phyloP scores from a whole-genome alignment of 2,329 filamentous ascomycete genomes.

The Xylaria sp. region DNA sequence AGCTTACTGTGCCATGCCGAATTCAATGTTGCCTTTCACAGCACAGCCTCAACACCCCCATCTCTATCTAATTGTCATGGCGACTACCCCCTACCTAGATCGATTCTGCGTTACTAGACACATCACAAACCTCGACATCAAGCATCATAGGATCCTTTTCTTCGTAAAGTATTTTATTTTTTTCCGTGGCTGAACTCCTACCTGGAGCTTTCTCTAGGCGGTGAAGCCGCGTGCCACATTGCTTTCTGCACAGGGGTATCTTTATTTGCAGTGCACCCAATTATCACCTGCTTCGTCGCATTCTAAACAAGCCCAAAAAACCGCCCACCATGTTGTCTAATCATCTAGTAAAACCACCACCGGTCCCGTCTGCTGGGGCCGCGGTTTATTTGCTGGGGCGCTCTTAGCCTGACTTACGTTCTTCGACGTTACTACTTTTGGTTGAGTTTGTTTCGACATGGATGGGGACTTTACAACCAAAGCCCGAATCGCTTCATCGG shows the following conservation, averaged over 20 bases:
- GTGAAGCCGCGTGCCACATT: constrained; percentile 16
- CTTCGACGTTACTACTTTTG: constrained; percentile 39
- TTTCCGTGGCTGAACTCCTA: constrained; percentile 1
- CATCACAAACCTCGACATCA: constrained; percentile 13
- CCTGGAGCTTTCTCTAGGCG: not conserved
- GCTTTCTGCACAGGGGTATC: constrained; percentile 31
- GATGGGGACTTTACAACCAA: constrained; percentile 48
- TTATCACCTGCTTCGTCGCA: constrained; percentile 19
- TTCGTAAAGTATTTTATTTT: constrained; percentile 16
- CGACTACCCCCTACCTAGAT: not conserved
- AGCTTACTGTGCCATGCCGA: constrained; percentile 2
- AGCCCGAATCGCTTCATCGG: constrained; percentile 60
- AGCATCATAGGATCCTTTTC: not conserved
- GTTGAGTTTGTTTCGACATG: constrained; percentile 42
- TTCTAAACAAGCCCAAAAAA: constrained; percentile 17
- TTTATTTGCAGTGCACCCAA: constrained; percentile 26
- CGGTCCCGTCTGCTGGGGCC: constrained; percentile 36
- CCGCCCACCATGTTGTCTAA: constrained; percentile 17
- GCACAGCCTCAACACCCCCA: constrained; percentile 25
- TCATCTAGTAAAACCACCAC: constrained; percentile 40
- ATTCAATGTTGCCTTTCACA: not conserved
- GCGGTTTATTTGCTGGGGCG: constrained; percentile 39
- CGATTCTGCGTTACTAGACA: not conserved
- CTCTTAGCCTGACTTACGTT: constrained; percentile 39
- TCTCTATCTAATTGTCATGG: constrained; percentile 5